Percentiles rank a stretch among this genome's conserved stretches.
These are phyloP conservation scores for Cladophialophora immunda DNA, from an alignment of 2,329 filamentous ascomycete species.

Conservation along the genomic window DNA sequence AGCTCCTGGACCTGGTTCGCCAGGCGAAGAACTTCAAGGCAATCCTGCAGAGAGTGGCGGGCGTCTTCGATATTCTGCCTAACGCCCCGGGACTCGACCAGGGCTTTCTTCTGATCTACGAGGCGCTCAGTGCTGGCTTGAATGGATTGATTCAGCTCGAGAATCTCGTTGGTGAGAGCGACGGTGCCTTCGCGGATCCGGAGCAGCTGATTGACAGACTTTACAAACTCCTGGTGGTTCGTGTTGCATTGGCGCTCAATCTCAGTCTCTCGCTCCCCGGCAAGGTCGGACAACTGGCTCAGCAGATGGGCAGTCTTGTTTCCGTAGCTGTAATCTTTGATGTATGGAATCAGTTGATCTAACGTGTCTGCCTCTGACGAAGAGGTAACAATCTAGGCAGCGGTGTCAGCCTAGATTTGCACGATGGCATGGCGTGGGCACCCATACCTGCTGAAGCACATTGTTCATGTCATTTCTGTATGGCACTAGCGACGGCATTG, in stretches of 20 bases:
- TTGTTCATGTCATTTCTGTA: constrained; percentile 49
- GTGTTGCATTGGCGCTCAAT: constrained; percentile 95
- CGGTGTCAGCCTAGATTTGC: constrained; percentile 21
- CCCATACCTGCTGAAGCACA: constrained; percentile 51
- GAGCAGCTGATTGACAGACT: constrained; percentile 92
- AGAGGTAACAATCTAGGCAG: constrained; percentile 82
- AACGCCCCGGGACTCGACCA: constrained; percentile 91
- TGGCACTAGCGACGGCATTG: constrained; percentile 48
- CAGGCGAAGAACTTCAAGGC: constrained; percentile 87
- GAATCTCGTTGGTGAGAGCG: constrained; percentile 84
- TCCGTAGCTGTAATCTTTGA: constrained; percentile 85
- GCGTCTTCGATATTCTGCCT: constrained; percentile 96
- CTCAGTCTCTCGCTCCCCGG: constrained; percentile 84
- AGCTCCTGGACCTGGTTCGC: constrained; percentile 95
- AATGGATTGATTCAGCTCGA: constrained; percentile 92
- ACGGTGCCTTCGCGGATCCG: constrained; percentile 91
- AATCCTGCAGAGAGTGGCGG: constrained; percentile 85
- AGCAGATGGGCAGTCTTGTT: constrained; percentile 77
- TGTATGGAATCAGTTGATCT: constrained; percentile 91
- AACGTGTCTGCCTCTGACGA: constrained; percentile 93
- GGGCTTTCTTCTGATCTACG: constrained; percentile 89
- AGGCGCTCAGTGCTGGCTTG: constrained; percentile 94
- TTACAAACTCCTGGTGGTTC: constrained; percentile 96
- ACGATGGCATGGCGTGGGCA: background rate
- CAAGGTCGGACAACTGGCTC: constrained; percentile 81